Percentiles rank a stretch among this genome's conserved stretches.
Evolutionary conservation across 163 green algal species (phyloP).

Genomic region (Prototheca wickerhamii): DNA sequence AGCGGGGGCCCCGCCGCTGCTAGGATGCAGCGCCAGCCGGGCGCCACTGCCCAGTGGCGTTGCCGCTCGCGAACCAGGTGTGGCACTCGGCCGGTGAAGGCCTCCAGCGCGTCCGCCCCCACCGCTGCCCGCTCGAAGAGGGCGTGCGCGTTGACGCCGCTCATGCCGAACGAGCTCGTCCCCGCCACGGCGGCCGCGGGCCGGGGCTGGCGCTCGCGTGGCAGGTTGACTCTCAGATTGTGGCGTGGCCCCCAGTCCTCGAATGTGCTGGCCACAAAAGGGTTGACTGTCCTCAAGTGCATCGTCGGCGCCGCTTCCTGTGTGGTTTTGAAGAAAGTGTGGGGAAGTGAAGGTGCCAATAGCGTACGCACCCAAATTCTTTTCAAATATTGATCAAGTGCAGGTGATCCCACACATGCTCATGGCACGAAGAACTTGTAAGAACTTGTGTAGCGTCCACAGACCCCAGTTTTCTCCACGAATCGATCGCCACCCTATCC

Average conservation of each 20-base stretch:
- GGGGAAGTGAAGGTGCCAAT: too few species aligned
- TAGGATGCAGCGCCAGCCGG: too few species aligned
- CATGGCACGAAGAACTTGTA: too few species aligned
- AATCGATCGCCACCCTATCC: too few species aligned
- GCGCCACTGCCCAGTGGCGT: slow-evolving; percentile 3
- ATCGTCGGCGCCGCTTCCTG: slow-evolving; percentile 30
- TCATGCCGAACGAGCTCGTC: slow-evolving; percentile 79
- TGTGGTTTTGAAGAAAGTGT: background rate
- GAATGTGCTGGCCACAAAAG: slow-evolving; percentile 32
- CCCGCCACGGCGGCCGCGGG: slow-evolving; percentile 17
- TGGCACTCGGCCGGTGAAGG: too few species aligned
- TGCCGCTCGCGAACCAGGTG: background rate
- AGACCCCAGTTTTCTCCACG: too few species aligned
- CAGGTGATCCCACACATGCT: too few species aligned
- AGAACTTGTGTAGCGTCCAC: too few species aligned
- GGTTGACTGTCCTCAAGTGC: slow-evolving; percentile 57
- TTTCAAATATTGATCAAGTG: too few species aligned
- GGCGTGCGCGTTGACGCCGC: slow-evolving; percentile 47
- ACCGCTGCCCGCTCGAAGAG: slow-evolving; percentile 11
- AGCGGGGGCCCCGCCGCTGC: too few species aligned
- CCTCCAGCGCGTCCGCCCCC: background rate
- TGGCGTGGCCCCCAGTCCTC: slow-evolving; percentile 6
- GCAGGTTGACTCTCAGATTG: background rate
- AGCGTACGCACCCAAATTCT: too few species aligned
- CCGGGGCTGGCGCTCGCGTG: background rate